Base-by-base conservation (phyloP, 1,284 basidiomycete genomes). In the Apiotrichum siamense region DNA sequence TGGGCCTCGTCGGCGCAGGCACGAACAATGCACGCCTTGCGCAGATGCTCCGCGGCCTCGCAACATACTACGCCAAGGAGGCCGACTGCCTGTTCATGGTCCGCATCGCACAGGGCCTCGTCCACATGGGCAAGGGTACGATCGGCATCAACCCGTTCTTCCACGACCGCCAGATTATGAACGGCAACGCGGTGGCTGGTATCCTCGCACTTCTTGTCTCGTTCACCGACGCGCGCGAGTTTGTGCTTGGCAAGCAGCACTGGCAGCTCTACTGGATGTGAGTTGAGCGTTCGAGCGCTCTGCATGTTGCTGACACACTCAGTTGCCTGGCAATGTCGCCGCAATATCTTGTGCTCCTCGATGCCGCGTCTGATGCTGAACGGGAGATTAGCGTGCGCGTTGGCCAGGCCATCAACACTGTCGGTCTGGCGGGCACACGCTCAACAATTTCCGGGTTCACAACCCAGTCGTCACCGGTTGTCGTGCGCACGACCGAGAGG, bases 81-180 rank as follows among this genome's bases (percentile, higher is more conserved):
- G 84, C 92, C 3, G 92, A 98, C 70, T 96, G 91, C 67, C 76
- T 98, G 63, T 98, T 99, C 75, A 88, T 91, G 80, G 94, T 97
- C 13, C 85, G 96, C 52, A 84, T 98, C 49, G 89, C 94, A 3
- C 94, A 98, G 74, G 96, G 96, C 21, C 75, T 98, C 57, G 87
- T 98, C 15, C 90, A 97, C 73, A 94, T 98, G 93, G 96, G 96
- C 75, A 99, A 98, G 77, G 96, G 96, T 33, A 97, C 92, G 10
- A 87, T 99, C 65, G 88, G 90, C n/a, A 79, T 99, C 67, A 97
- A 94, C 71, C 94, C 96, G 3, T 98, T 94, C 84, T 97, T 91
- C 80, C 83, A 82, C 26, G 94, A 98, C 73, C 83, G 94, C 41
- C 84, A 81, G 54, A 85, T 96, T 62, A 88, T 98, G 85, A 87